These are phyloP conservation scores for Ascobolus immersus DNA, from an alignment of 495 filamentous ascomycete genomes.

Conservation along the genomic window DNA sequence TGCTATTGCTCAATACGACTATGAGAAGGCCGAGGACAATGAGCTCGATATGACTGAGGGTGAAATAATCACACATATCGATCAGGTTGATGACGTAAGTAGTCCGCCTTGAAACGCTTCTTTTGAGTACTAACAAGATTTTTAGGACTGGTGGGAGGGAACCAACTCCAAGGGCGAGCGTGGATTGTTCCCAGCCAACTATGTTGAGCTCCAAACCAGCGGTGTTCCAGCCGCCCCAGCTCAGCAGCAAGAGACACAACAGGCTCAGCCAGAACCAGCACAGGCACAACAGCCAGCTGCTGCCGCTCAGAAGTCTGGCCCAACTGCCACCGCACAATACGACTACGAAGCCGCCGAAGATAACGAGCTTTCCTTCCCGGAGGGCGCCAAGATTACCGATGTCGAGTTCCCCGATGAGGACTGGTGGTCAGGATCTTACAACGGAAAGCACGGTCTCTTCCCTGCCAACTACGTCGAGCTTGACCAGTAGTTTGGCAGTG, in stretches of 20 bases:
- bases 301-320: slow-evolving; percentile 20
- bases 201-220: slow-evolving; percentile 44
- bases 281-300: slow-evolving; percentile 13
- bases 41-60: slow-evolving; percentile 81
- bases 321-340: slow-evolving; percentile 62
- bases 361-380: slow-evolving; percentile 86
- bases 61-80: slow-evolving; percentile 76
- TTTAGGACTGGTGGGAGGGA: slow-evolving; percentile 82
- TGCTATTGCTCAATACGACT: slow-evolving; percentile 75
- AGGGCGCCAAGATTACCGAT: slow-evolving; percentile 44
- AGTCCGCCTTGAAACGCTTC: neutral
- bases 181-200: slow-evolving; percentile 89
- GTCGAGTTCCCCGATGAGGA: slow-evolving; percentile 87
- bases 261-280: slow-evolving; percentile 14
- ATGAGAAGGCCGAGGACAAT: slow-evolving; percentile 91
- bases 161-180: slow-evolving; percentile 53
- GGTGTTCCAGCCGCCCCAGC: slow-evolving; percentile 10
- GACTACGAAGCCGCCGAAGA: slow-evolving; percentile 96
- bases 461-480: slow-evolving; percentile 26
- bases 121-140: slow-evolving; percentile 9
- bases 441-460: slow-evolving; percentile 62
- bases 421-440: slow-evolving; percentile 85
- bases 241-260: slow-evolving; percentile 6
- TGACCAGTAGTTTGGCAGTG: slow-evolving; percentile 16
- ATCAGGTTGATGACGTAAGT: slow-evolving; percentile 58